Conservation (phyloP, 2,329 filamentous ascomycete species). For the Madurella mycetomatis region DNA sequence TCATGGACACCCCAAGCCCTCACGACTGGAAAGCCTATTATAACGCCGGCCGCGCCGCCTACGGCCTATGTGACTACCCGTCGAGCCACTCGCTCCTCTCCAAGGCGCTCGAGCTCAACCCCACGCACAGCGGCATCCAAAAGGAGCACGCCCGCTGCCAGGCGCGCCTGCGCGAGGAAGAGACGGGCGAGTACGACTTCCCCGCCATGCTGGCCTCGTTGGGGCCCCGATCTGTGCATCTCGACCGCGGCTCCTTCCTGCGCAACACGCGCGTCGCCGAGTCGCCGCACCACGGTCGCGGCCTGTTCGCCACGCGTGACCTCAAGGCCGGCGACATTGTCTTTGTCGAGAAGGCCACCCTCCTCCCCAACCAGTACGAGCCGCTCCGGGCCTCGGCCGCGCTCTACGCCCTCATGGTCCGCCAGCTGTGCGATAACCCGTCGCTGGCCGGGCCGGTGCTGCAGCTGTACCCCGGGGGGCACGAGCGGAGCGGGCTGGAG, state of each 20-base stretch:
- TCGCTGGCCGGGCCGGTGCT: constrained; percentile 33
- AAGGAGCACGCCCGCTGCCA: constrained; percentile 26
- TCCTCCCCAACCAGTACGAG: constrained; percentile 41
- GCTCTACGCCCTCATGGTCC: constrained; percentile 38
- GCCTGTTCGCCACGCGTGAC: constrained; percentile 38
- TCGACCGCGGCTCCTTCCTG: constrained; percentile 35
- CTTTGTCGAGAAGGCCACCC: constrained; percentile 39
- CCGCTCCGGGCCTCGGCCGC: constrained; percentile 38
- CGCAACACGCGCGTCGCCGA: constrained; percentile 30
- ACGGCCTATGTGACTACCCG: constrained; percentile 32
- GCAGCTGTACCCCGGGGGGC: constrained; percentile 32
- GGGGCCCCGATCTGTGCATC: constrained; percentile 20
- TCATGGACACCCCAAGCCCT: constrained; percentile 11
- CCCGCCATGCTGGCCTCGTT: constrained; percentile 23
- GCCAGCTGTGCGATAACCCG: constrained; percentile 38
- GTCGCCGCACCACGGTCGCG: constrained; percentile 35
- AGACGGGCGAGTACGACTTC: constrained; percentile 30
- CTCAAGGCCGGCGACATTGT: constrained; percentile 39
- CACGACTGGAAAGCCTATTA: constrained; percentile 34
- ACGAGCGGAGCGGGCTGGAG: constrained; percentile 29
- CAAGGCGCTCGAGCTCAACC: constrained; percentile 24
- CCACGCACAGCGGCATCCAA: constrained; percentile 18
- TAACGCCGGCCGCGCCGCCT: constrained; percentile 33
- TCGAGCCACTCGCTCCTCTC: constrained; percentile 25
- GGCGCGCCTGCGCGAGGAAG: constrained; percentile 28